A percentile compares a stretch with the other conserved stretches of the same genome.
Conservation (phyloP, 176 grass and related monocot genomes). For the Zizania latifolia region DNA sequence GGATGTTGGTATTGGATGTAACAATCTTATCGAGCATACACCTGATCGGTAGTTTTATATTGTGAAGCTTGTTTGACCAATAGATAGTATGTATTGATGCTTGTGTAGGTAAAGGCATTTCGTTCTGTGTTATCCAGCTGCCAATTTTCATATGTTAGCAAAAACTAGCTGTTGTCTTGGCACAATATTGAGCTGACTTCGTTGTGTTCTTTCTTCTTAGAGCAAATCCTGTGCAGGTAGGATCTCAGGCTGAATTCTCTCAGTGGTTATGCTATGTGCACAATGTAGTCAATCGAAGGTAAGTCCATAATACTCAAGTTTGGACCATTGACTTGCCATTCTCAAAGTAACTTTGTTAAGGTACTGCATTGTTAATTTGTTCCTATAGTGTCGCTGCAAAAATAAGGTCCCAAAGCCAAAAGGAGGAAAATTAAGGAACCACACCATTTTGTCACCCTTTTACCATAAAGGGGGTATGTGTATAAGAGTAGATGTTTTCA, state of each 20-base stretch:
- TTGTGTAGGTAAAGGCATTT: not conserved
- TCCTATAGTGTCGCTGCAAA: constrained; percentile 17
- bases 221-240: constrained; percentile 81
- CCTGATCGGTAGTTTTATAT: too few relatives aligned
- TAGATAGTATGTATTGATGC: not conserved
- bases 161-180: not conserved
- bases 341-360: not conserved
- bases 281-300: constrained; percentile 96
- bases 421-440: not conserved
- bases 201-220: constrained; percentile 32
- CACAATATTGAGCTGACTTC: constrained; percentile 14
- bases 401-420: constrained; percentile 12
- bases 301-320: constrained; percentile 12
- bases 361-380: not conserved
- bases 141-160: not conserved
- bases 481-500: constrained; percentile 12
- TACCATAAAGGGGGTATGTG: not conserved
- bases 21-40: too few relatives aligned
- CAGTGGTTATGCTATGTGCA: constrained; percentile 89
- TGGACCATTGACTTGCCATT: not conserved
- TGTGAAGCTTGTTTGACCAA: not conserved
- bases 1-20: not conserved
- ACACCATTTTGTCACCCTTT: constrained; percentile 11
- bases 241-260: constrained; percentile 84
- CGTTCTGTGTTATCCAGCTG: not conserved